These are phyloP conservation scores for Nannizziopsis arthrosporioides DNA, from an alignment of 2,329 filamentous ascomycete genomes.

Conservation along the genomic window DNA sequence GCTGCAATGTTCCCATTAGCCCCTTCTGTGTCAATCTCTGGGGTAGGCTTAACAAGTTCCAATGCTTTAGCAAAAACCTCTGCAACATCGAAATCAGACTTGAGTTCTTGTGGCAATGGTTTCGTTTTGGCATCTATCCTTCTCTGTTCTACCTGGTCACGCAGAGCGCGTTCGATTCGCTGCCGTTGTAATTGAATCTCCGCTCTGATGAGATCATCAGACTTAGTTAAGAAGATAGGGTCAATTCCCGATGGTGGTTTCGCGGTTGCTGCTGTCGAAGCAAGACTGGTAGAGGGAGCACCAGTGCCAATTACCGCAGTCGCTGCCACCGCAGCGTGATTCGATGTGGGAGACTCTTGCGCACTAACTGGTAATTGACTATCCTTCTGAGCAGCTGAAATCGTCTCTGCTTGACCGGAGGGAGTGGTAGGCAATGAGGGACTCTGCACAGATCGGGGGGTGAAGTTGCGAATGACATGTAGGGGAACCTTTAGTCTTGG, in stretches of 20 bases:
- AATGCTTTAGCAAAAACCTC: conserved; percentile 62
- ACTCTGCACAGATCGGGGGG: conserved; percentile 26
- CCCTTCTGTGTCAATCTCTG: conserved; percentile 41
- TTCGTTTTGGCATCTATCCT: conserved; percentile 39
- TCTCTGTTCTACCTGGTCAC: conserved; percentile 63
- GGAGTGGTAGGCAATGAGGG: conserved; percentile 20
- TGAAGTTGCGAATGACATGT: conserved; percentile 38
- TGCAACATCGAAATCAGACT: conserved; percentile 56
- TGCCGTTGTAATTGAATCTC: conserved; percentile 70
- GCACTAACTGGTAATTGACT: background rate
- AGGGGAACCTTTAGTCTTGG: conserved; percentile 48
- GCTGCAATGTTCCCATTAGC: conserved; percentile 52
- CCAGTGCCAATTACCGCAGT: conserved; percentile 16
- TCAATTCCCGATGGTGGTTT: conserved; percentile 58
- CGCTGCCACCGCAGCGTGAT: conserved; percentile 13
- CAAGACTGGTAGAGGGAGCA: conserved; percentile 17
- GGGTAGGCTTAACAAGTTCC: conserved; percentile 57
- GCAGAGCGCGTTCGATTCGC: conserved; percentile 64
- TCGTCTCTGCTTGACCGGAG: conserved; percentile 12
- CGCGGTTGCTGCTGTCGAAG: conserved; percentile 14
- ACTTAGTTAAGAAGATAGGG: conserved; percentile 75
- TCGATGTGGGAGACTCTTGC: conserved; percentile 3
- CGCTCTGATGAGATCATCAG: conserved; percentile 69
- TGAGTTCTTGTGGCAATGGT: conserved; percentile 41
- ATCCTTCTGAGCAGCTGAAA: conserved; percentile 2